Evolutionary conservation across 352 stramenopile species (phyloP).

Genomic region (Peronospora destructor): DNA sequence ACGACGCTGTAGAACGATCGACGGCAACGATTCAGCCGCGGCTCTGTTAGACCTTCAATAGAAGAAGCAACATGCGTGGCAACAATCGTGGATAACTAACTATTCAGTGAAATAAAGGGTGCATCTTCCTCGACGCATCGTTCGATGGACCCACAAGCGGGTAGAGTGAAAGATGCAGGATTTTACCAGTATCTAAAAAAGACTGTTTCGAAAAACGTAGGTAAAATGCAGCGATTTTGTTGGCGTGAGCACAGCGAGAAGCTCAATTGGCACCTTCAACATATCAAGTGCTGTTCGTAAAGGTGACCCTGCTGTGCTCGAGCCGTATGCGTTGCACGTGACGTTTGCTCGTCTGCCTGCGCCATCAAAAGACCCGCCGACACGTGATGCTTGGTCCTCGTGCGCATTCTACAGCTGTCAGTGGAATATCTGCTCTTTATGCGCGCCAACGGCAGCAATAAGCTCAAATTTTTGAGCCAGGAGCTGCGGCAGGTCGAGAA

Average conservation of each 20-base stretch:
- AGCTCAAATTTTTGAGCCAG: conserved; percentile 45
- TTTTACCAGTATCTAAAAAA: no score
- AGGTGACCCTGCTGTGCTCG: conserved; percentile 50
- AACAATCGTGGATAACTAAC: no score
- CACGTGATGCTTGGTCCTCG: conserved; percentile 57
- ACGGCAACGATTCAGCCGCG: no score
- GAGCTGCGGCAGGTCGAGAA: conserved; percentile 38
- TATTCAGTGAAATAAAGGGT: no score
- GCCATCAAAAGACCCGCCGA: conserved; percentile 10
- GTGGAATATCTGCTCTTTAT: conserved; percentile 79
- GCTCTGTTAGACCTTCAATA: no score
- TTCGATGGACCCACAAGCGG: no score
- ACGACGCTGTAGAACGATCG: no score
- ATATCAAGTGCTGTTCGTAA: conserved; percentile 41
- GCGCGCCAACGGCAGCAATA: conserved; percentile 38
- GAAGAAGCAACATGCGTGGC: no score
- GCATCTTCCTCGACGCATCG: no score
- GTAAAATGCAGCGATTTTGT: conserved; percentile 41
- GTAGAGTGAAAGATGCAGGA: no score
- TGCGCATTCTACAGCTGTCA: conserved; percentile 59
- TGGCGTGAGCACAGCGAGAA: conserved; percentile 70
- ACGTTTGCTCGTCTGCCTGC: conserved; percentile 58
- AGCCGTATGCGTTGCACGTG: conserved; percentile 64
- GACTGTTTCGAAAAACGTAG: no score
- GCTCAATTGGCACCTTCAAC: conserved; percentile 63